Evolutionary conservation across 1,284 basidiomycete genomes (phyloP).

Genomic region (Dichomitus squalens): DNA sequence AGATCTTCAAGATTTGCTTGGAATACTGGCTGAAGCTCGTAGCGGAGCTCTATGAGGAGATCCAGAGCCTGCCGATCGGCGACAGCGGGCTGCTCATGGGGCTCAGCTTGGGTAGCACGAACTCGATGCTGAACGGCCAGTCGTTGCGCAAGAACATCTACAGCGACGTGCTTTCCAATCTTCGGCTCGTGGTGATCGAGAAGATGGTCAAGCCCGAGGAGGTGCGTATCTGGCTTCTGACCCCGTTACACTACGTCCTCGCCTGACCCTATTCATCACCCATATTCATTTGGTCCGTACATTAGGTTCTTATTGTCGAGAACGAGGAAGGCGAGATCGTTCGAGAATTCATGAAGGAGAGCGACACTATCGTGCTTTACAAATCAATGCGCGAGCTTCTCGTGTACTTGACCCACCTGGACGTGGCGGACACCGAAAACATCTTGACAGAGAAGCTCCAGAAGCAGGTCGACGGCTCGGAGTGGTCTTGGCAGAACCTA

Average conservation of each 20-base stretch:
- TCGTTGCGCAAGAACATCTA: conserved; percentile 93
- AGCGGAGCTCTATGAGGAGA: conserved; percentile 97
- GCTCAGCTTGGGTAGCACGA: conserved; percentile 78
- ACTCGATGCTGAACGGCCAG: conserved; percentile 74
- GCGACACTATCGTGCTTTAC: conserved; percentile 98
- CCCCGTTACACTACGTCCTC: neutral
- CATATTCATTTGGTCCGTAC: neutral
- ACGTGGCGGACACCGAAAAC: conserved; percentile 94
- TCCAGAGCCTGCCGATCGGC: conserved; percentile 89
- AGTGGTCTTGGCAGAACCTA: conserved; percentile 99
- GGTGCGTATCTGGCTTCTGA: conserved; percentile 47
- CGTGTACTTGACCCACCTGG: conserved; percentile 96
- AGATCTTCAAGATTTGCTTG: conserved; percentile 99
- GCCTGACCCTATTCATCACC: neutral
- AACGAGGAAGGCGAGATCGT: conserved; percentile 99
- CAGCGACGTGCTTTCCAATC: conserved; percentile 91
- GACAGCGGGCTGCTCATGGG: conserved; percentile 95
- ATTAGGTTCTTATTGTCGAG: conserved; percentile 94
- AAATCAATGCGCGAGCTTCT: conserved; percentile 98
- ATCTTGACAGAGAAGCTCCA: conserved; percentile 97
- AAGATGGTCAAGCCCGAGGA: conserved; percentile 99
- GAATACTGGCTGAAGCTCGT: conserved; percentile 99
- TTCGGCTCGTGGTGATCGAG: conserved; percentile 96
- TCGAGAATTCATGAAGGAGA: conserved; percentile 99
- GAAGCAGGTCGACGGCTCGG: conserved; percentile 96